Evolutionary conservation across 768 basidiomycete genomes (phyloP).

Genomic region (Asterophora parasitica): DNA sequence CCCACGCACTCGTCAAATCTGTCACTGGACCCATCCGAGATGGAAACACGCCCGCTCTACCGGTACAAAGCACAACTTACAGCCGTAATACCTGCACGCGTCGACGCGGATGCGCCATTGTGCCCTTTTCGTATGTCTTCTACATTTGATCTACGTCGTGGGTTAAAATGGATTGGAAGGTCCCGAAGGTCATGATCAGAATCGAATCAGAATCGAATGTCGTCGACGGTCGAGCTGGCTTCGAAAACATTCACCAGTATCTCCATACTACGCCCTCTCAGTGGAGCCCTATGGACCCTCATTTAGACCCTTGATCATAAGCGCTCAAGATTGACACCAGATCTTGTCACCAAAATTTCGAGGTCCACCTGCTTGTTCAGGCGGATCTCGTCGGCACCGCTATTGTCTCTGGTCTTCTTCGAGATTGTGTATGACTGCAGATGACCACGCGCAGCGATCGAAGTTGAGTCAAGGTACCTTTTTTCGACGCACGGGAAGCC

Average conservation of each 20-base stretch:
- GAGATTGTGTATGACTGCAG: not conserved
- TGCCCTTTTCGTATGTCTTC: constrained; percentile 2
- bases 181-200: not conserved
- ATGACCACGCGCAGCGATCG: not conserved
- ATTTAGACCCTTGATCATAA: constrained; percentile 2
- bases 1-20: too few species aligned
- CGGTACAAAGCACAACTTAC: not conserved
- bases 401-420: not conserved
- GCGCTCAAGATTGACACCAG: constrained; percentile 1
- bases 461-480: not conserved
- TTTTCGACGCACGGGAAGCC: not conserved
- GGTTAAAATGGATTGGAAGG: not conserved
- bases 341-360: constrained; percentile 12
- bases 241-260: not conserved
- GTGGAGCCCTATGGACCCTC: too few species aligned
- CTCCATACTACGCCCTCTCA: not conserved
- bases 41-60: too few species aligned
- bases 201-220: too few species aligned
- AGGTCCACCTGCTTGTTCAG: constrained; percentile 6
- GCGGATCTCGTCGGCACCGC: constrained; percentile 5
- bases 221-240: not conserved
- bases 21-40: too few species aligned
- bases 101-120: not conserved
- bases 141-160: constrained; percentile 6
- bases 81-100: not conserved